Base-by-base conservation (phyloP, 495 filamentous ascomycete genomes). In the Acidiella bohemica region DNA sequence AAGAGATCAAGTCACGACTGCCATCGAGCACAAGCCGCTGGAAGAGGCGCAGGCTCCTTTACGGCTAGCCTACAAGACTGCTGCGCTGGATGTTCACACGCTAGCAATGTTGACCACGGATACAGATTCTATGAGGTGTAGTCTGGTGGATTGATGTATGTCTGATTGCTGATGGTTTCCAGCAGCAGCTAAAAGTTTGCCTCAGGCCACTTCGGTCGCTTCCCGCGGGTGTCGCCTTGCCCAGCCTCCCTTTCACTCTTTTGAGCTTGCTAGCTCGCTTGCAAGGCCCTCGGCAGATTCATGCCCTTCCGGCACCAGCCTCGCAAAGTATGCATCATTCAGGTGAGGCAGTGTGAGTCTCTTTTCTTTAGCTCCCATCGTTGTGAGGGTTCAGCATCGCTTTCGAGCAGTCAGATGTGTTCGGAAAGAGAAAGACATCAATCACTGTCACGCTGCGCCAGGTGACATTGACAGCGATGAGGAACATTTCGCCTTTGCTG, bases 211-310 rank as follows among this genome's bases (percentile, higher is more conserved):
- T n/a, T n/a, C n/a, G n/a, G n/a, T n/a, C n/a, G n/a, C n/a, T n/a
- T n/a, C n/a, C n/a, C n/a, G n/a, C n/a, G n/a, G n/a, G n/a, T n/a
- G n/a, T n/a, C n/a, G n/a, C n/a, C n/a, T n/a, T n/a, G n/a, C 34
- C 34, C 34, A 37, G 34, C 34, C 34, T 37, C 34, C 8, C 20
- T 25, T 14, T 23, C 22, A 19, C 7, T 24, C 14, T 6, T 13
- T 22, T 27, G 25, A 19, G 12, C 20, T 34, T 34, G 32, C 32
- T 34, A 37, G 34, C 34, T 36, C 22, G 23, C 3, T 5, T 11
- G 9, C 34, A 13, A 24, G 34, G 25, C n/a, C 40, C 25, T n/a
- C 32, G 36, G 40, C 40, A 42, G 32, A 32, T 42, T 42, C 36
- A 32, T 36, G 40, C 32, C 5, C 5, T 19, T n/a, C 18, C 14